Evolutionary conservation across 805 yeast species (phyloP), one percentile per base, ranked within the genome.

Genomic region (Cyberlindnera maclurae): DNA sequence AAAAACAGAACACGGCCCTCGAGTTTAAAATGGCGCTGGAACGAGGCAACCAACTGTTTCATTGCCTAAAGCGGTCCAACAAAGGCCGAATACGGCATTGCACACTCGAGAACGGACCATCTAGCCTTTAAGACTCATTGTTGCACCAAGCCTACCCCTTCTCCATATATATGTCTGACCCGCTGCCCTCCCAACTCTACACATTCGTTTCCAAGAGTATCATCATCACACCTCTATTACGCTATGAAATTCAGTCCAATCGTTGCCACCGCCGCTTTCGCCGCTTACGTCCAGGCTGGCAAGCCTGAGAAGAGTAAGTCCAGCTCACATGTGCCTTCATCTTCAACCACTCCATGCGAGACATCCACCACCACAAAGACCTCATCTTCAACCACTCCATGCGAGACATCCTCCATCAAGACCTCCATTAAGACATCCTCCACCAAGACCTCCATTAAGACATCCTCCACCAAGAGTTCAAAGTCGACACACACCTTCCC

Each of bases 241-340:
- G 24, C 9, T 2, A 34, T 34, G 37, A 34, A 16, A 9, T 34
- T 34, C 26, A 27, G 24, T 34, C 37, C 37, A 16, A 26, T 34
- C 26, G 17, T 34, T n/a, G 31, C 37, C 28, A 15, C 37, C 16
- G 37, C 37, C 12, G 18, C 18, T 15, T 26, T 34, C 10, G 31
- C 31, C 15, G 24, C 37, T 12, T 15, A 20, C 26, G 37, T 27
- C 31, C 15, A 15, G 5, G 37, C 37, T 17, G 37, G 37, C 13
- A 30, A 34, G 26, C 37, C 27, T 16, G n/a, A 26, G 13, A 26
- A 26, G 26, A 7, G 13, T 12, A 28, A 34, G 32, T 34, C 37
- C 17, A 27, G 26, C n/a, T 13, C 31, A 12, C 27, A 24, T 12
- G 15, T 27, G 17, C 9, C 5, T 2, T 13, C 31, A 13, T 29